These are phyloP conservation scores for Pogostemon cablin DNA, from an alignment of 257 asterid species.

Conservation along the genomic window DNA sequence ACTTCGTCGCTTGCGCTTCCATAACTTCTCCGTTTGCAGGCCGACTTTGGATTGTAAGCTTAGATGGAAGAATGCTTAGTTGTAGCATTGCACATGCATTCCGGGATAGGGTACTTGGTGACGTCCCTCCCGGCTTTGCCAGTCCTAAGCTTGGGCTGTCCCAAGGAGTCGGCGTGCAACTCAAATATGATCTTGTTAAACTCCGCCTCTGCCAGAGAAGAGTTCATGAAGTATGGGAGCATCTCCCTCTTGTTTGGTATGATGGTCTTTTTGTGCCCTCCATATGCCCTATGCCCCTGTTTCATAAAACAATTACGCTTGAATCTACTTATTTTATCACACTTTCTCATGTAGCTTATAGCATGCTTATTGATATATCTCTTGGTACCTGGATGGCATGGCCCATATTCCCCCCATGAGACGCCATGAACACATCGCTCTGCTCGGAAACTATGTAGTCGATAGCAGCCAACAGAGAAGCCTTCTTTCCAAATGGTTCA, in stretches of 20 bases:
- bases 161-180: slow-evolving; percentile 72
- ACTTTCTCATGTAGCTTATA: background rate
- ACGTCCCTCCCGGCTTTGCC: slow-evolving; percentile 70
- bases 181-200: slow-evolving; percentile 57
- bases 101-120: slow-evolving; percentile 84
- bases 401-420: slow-evolving; percentile 98
- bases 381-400: slow-evolving; percentile 75
- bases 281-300: slow-evolving; percentile 87
- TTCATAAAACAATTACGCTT: background rate
- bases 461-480: slow-evolving; percentile 79
- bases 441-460: slow-evolving; percentile 78
- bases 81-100: slow-evolving; percentile 77
- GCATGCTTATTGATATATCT: too few species aligned
- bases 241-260: slow-evolving; percentile 89
- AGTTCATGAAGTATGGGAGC: slow-evolving; percentile 69
- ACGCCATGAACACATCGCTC: slow-evolving; percentile 86
- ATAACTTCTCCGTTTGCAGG: background rate
- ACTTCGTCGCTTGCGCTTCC: background rate
- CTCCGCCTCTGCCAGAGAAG: slow-evolving; percentile 62
- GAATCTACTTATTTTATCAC: background rate
- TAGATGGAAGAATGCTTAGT: slow-evolving; percentile 30
- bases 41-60: background rate
- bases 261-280: slow-evolving; percentile 81
- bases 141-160: slow-evolving; percentile 77
- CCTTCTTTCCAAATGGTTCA: slow-evolving; percentile 63